phyloP scores from a whole-genome alignment of 2,329 filamentous ascomycete species.

The Aspergillus felis region DNA sequence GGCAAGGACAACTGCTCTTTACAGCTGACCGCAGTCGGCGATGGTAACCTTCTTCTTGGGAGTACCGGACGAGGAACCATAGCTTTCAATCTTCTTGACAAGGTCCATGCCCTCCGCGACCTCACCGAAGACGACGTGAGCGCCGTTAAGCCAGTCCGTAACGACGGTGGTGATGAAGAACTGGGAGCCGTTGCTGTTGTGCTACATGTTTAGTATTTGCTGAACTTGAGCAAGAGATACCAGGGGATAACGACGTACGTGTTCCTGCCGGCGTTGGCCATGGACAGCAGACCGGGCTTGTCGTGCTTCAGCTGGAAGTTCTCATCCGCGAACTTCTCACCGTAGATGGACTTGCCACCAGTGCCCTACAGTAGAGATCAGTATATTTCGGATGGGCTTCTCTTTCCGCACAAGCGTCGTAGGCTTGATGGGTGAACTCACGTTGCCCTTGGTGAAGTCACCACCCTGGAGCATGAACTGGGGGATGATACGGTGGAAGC shows the following conservation, averaged over 20 bases:
- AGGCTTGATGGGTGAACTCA: conserved; percentile 47
- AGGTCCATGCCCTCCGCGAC: conserved; percentile 53
- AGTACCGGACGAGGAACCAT: conserved; percentile 52
- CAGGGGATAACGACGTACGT: conserved; percentile 54
- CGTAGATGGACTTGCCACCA: conserved; percentile 90
- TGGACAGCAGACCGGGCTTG: conserved; percentile 76
- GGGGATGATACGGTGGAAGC: conserved; percentile 90
- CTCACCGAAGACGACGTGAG: conserved; percentile 67
- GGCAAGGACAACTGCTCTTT: conserved; percentile 14
- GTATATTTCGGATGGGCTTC: conserved; percentile 7
- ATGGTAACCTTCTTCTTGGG: conserved; percentile 54
- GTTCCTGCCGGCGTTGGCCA: conserved; percentile 94
- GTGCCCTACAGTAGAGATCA: conserved; percentile 59
- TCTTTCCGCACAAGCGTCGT: neutral
- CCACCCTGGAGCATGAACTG: conserved; percentile 95
- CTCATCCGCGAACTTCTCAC: conserved; percentile 90
- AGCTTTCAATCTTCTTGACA: conserved; percentile 58
- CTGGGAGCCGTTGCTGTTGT: conserved; percentile 61
- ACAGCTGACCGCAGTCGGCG: conserved; percentile 46
- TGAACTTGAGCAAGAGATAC: neutral
- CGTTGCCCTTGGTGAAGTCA: conserved; percentile 90
- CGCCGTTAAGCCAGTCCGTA: conserved; percentile 63
- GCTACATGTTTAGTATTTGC: conserved; percentile 7
- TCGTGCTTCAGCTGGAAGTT: conserved; percentile 78
- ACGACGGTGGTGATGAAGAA: conserved; percentile 70